Conservation (phyloP, 495 filamentous ascomycete species). For the Cercophora newfieldiana region DNA sequence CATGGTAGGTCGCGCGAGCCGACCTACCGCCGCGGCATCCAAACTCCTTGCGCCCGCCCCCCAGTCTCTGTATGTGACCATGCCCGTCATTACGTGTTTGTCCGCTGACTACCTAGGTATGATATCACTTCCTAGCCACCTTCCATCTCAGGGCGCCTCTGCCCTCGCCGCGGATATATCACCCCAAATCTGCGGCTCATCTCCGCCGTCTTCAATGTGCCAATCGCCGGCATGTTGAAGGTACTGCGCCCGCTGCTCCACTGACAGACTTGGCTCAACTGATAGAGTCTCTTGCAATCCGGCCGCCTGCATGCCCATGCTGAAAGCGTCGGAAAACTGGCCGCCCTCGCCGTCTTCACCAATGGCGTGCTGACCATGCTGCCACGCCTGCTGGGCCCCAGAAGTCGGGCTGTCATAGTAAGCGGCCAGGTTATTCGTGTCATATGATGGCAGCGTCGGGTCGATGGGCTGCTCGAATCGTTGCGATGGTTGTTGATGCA, state of each 20-base stretch:
- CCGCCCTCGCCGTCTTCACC: slow-evolving; percentile 18
- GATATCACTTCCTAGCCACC: neutral
- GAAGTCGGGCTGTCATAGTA: slow-evolving; percentile 16
- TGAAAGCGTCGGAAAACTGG: slow-evolving; percentile 25
- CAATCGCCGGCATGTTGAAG: slow-evolving; percentile 29
- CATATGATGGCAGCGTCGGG: slow-evolving; percentile 27
- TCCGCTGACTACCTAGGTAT: neutral
- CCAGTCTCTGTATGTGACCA: neutral
- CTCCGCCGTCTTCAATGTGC: slow-evolving; percentile 36
- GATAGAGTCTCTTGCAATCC: slow-evolving; percentile 30
- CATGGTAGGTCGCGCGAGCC: neutral
- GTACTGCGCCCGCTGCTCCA: slow-evolving; percentile 26
- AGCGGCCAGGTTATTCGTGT: slow-evolving; percentile 18
- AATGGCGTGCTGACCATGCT: slow-evolving; percentile 21
- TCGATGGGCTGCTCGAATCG: slow-evolving; percentile 34
- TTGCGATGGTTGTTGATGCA: slow-evolving; percentile 10
- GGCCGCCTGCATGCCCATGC: neutral
- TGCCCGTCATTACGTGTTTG: no score
- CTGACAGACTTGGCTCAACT: slow-evolving; percentile 19
- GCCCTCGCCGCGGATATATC: slow-evolving; percentile 30
- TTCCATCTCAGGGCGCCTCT: neutral
- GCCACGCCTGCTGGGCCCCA: slow-evolving; percentile 20
- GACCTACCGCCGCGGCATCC: neutral
- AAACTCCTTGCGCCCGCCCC: neutral
- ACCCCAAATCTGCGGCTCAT: slow-evolving; percentile 26